phyloP scores from a whole-genome alignment of 805 yeast species.

The Debaryomyces hansenii region DNA sequence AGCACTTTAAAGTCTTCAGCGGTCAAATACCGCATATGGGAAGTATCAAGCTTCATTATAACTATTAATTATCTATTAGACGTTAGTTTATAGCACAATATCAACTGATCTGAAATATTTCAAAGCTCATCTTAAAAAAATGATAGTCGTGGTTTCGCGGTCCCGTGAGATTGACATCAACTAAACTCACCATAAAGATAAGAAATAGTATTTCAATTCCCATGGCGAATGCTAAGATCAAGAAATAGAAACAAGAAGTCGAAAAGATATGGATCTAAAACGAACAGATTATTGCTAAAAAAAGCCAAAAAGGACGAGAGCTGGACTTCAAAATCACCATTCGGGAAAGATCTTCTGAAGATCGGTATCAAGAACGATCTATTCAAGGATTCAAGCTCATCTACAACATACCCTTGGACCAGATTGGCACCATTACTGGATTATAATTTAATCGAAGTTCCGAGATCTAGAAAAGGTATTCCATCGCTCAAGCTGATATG shows the following conservation, averaged over 20 bases:
- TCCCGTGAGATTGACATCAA: not conserved
- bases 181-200: not conserved
- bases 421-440: conserved; percentile 10
- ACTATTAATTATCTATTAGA: not conserved
- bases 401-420: conserved; percentile 16
- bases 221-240: not conserved
- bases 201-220: not conserved
- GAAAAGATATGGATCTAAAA: not conserved
- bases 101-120: not conserved
- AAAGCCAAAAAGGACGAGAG: not conserved
- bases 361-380: conserved; percentile 6
- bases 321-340: not conserved
- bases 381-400: conserved; percentile 4
- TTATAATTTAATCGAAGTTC: not conserved
- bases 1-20: conserved; percentile 88
- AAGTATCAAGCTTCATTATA: conserved; percentile 85
- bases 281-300: not conserved
- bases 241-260: not conserved
- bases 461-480: conserved; percentile 5
- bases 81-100: too few relatives aligned
- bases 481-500: conserved; percentile 23
- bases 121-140: conserved; percentile 1
- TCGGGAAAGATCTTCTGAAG: not conserved
- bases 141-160: not conserved
- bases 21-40: conserved; percentile 91